These are phyloP conservation scores for Trichoderma sp. DNA, from an alignment of 2,329 filamentous ascomycete species.

Conservation along the genomic window DNA sequence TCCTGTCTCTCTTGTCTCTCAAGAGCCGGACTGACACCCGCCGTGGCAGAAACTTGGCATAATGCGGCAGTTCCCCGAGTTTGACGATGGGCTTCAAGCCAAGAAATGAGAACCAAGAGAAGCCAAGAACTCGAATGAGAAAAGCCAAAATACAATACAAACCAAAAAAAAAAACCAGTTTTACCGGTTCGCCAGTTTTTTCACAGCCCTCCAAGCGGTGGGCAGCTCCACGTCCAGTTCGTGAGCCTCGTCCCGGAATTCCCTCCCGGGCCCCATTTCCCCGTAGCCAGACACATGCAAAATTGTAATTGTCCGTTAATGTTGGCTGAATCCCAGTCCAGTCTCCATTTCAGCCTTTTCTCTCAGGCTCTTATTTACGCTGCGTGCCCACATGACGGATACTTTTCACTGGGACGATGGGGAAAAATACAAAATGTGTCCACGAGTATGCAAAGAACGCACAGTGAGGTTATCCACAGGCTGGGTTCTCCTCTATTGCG, in stretches of 20 bases:
- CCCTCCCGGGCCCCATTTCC: slow-evolving; percentile 1
- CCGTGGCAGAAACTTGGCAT: background rate
- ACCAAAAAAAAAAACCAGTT: background rate
- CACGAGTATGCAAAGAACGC: background rate
- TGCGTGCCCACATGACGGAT: background rate
- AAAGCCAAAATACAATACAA: background rate
- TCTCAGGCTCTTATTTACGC: background rate
- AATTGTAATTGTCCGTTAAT: background rate
- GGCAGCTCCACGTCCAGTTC: background rate
- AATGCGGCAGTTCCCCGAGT: background rate
- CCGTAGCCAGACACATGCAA: background rate
- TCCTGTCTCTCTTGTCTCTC: background rate
- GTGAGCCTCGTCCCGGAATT: background rate
- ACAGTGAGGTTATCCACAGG: background rate
- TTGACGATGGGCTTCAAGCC: background rate
- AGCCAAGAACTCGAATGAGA: background rate
- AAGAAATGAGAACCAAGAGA: background rate
- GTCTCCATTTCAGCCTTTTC: background rate
- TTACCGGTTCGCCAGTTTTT: background rate
- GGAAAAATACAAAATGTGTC: background rate
- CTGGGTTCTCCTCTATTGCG: background rate
- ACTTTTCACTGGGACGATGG: background rate
- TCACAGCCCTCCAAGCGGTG: background rate
- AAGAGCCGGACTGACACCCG: background rate
- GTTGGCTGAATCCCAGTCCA: background rate